phyloP scores from a whole-genome alignment of 345 rosid genomes.

The Eucalyptus curtisii region DNA sequence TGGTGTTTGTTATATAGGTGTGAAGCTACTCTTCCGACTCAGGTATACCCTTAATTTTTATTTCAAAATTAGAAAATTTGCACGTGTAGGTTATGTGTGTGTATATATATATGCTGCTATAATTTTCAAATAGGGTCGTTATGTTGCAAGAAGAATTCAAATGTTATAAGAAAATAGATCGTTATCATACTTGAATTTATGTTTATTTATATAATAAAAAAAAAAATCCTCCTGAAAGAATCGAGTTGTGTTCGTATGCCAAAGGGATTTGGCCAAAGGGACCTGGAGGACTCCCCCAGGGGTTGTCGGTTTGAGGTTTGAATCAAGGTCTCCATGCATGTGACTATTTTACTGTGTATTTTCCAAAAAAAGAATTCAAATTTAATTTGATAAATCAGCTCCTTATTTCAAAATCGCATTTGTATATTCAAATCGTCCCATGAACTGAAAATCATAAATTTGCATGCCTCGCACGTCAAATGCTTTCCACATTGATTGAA shows the following conservation, averaged over 20 bases:
- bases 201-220: not conserved
- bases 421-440: not conserved
- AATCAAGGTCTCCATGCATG: not conserved
- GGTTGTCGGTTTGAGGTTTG: not conserved
- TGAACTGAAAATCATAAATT: not conserved
- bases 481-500: not conserved
- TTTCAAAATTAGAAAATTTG: not conserved
- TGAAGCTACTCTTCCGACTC: not conserved
- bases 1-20: not conserved
- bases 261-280: not conserved
- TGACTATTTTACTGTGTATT: not conserved
- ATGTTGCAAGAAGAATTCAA: not conserved
- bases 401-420: not conserved
- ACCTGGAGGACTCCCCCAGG: not conserved
- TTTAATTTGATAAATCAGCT: not conserved
- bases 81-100: not conserved
- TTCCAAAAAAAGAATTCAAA: not conserved
- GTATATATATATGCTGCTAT: rapidly evolving
- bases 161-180: not conserved
- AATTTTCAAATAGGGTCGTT: too few species aligned
- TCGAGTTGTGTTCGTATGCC: not conserved
- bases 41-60: rapidly evolving
- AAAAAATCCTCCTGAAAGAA: not conserved
- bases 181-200: not conserved
- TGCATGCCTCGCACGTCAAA: rapidly evolving